These are phyloP conservation scores for Aspergillus heteromorphus DNA, from an alignment of 495 filamentous ascomycete genomes.

Conservation along the genomic window DNA sequence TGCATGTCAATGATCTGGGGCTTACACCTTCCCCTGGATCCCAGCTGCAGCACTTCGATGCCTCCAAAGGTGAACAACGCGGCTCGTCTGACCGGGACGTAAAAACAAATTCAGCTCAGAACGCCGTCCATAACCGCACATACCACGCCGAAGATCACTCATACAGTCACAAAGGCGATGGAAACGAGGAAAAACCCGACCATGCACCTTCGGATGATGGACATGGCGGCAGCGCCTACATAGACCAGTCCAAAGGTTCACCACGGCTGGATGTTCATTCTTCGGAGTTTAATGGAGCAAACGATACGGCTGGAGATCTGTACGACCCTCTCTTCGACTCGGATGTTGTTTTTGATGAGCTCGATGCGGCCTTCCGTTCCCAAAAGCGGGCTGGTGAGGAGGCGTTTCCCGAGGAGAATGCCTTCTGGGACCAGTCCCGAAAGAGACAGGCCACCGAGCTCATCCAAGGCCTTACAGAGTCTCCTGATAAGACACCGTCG, in stretches of 20 bases:
- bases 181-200: not conserved
- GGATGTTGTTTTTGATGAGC: conserved; percentile 14
- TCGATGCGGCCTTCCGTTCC: conserved; percentile 15
- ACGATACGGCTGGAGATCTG: conserved; percentile 3
- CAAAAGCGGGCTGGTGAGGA: conserved; percentile 21
- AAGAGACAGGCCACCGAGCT: conserved; percentile 17
- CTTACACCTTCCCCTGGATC: conserved; percentile 42
- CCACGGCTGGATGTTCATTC: not conserved
- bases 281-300: not conserved
- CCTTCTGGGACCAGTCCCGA: conserved; percentile 7
- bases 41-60: conserved; percentile 23
- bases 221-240: not conserved
- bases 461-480: not conserved
- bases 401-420: conserved; percentile 16
- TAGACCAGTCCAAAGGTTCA: not conserved
- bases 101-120: not conserved
- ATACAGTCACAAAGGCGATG: not conserved
- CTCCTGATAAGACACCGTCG: conserved; percentile 19
- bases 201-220: not conserved
- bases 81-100: not conserved
- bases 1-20: conserved; percentile 35
- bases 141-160: not conserved
- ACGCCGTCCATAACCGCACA: not conserved
- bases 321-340: conserved; percentile 20
- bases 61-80: conserved; percentile 8